A percentile compares a stretch with the other conserved stretches of the same genome.
Conservation (phyloP, 2,329 filamentous ascomycete species). For the Seiridium cupressi region DNA sequence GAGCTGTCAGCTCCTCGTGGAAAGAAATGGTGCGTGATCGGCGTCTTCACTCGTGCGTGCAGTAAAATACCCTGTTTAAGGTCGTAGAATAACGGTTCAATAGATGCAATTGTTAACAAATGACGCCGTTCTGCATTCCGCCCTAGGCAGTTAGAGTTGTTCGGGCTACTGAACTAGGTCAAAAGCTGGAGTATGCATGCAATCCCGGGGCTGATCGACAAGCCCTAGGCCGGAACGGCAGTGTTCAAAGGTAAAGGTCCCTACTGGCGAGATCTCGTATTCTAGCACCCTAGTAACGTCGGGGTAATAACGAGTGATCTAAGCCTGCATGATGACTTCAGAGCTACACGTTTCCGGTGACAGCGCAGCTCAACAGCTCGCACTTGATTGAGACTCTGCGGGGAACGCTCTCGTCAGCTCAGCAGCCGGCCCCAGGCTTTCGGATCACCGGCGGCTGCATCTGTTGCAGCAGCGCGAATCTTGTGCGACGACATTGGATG, state of each 20-base stretch:
- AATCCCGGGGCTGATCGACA: neutral
- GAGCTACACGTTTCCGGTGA: neutral
- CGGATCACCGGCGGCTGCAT: neutral
- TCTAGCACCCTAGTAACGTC: neutral
- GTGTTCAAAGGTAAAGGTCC: neutral
- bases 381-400: neutral
- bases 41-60: too few species aligned
- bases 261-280: neutral
- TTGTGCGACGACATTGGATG: neutral
- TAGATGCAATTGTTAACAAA: neutral
- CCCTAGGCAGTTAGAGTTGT: neutral
- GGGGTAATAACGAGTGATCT: neutral
- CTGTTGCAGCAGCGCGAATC: too few species aligned
- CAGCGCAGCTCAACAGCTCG: neutral
- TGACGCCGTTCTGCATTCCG: neutral
- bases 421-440: neutral
- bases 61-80: too few species aligned
- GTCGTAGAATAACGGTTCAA: too few species aligned
- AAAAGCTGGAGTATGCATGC: neutral
- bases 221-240: neutral
- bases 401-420: neutral
- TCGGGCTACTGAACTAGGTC: neutral
- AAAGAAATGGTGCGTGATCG: too few species aligned
- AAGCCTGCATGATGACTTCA: constrained; percentile 5
- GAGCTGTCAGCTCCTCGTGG: too few species aligned